Conservation (phyloP, 805 yeast genomes). For the Wickerhamiella spandovensis region DNA sequence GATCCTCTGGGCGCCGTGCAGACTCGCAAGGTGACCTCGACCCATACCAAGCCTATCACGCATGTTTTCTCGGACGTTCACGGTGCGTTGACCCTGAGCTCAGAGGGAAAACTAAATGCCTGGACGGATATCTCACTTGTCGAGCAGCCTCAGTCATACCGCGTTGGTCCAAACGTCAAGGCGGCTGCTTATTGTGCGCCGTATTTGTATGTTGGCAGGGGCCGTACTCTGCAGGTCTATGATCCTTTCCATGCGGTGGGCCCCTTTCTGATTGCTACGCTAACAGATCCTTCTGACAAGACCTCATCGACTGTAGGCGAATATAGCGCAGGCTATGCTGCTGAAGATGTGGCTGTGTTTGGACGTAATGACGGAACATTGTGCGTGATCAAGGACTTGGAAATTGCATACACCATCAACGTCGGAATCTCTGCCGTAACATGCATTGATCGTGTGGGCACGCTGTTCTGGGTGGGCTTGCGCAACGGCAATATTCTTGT, state of each 20-base stretch:
- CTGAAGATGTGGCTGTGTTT: conserved; percentile 22
- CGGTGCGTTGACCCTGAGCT: conserved; percentile 25
- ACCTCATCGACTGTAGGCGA: conserved; percentile 17
- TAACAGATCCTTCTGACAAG: neutral
- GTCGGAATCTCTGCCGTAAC: conserved; percentile 22
- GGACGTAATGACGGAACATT: conserved; percentile 31
- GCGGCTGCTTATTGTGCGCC: conserved; percentile 16
- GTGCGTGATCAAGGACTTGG: conserved; percentile 19
- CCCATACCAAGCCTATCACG: conserved; percentile 12
- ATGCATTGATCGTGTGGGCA: conserved; percentile 17
- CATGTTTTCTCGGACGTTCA: conserved; percentile 11
- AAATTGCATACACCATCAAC: conserved; percentile 19
- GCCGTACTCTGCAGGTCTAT: conserved; percentile 22
- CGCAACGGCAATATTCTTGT: conserved; percentile 27
- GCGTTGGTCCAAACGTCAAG: conserved; percentile 20
- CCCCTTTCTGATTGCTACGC: conserved; percentile 14
- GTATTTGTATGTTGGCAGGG: conserved; percentile 25
- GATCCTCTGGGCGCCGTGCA: neutral
- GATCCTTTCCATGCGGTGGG: conserved; percentile 20
- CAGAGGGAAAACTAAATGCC: conserved; percentile 25
- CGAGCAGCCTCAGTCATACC: conserved; percentile 10
- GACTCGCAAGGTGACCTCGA: neutral
- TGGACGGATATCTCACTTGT: conserved; percentile 17
- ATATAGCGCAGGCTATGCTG: conserved; percentile 20
- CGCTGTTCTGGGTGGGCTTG: conserved; percentile 27